Base-by-base conservation (phyloP, 1,139 yeast genomes). In the Yamadazyma aaseri region DNA sequence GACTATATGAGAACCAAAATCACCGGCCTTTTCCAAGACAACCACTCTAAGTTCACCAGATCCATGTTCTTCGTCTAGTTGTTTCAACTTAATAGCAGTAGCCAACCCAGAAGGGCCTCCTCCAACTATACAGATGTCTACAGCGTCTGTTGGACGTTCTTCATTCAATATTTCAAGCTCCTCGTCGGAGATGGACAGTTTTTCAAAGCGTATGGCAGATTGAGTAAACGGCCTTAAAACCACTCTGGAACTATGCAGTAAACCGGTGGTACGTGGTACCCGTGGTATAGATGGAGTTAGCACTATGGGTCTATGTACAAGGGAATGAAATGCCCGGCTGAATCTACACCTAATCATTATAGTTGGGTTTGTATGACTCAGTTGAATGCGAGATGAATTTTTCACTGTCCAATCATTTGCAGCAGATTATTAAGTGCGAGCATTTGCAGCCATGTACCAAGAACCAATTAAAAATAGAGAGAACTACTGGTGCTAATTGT, bases 21-120 rank as follows among this genome's bases (percentile, higher is more conserved):
- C 97, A 6, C 90, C 80, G 1, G 96, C 95, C 55, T 92, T 92
- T 49, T 92, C 98, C 34, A 92, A 67, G 1, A 92, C 90, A 11
- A 92, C 82, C 29, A 92, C 95, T 39, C 98, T 69, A 34, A 85
- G 60, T 31, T 83, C 84, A 6, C 85, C 86, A 12, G 62, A 55
- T 3, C 86, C 92, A 11, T 72, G 59, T 46, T 80, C 84, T 32
- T 70, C 65, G 52, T 92, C 97, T 29, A 90, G 63, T 53, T 87
- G 96, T 56, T 92, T 92, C 47, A 89, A 65, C 45, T 76, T 75
- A 44, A 92, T 92, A 10, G 97, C 98, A 1, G 98, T 83, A 1
- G 96, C 92, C 36, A 92, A 68, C 8, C 98, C 98, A 1, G 97
- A 95, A 4, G 97, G 97, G 0, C 98, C 98, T 27, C 95, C 98